Evolutionary conservation across 768 basidiomycete genomes (phyloP), one percentile per base, ranked within the genome.

Genomic region (Dioszegia hungarica): DNA sequence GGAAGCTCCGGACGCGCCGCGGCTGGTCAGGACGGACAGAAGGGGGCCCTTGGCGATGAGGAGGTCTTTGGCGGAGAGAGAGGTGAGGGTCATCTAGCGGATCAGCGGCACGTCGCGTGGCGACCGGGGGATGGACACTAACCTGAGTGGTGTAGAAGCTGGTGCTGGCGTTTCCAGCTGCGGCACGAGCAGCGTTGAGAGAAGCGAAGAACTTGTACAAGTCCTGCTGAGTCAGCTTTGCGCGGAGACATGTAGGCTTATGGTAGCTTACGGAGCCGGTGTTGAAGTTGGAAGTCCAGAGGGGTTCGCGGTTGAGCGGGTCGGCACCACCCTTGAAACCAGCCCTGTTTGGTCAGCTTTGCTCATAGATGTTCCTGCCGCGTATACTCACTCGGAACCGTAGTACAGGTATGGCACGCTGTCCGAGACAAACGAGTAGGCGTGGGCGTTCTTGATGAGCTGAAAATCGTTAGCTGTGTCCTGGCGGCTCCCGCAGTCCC

Each of bases 351-450:
- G n/a, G 44, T 46, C 36, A 38, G 25, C 40, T 20, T 17, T 3
- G 22, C 49, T 25, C 5, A n/a, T 2, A 19, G 9, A 14, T 6
- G 20, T n/a, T n/a, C n/a, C n/a, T n/a, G n/a, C n/a, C n/a, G n/a
- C n/a, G n/a, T n/a, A n/a, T n/a, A 63, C 64, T 55, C 44, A 66
- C 67, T 57, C 56, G 4, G 37, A 40, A 25, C 56, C 56, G 40
- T 57, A 77, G 60, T 77, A 78, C 46, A 74, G 65, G 57, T 72
- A 73, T 9, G 77, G 77, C 51, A 77, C 70, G 54, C 77, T 76
- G 54, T 78, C 77, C 34, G 63, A 60, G 29, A 75, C 69, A 50
- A 76, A 72, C 15, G 72, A 67, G 63, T 66, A 77, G 12, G 77
- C 67, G 34, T 75, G 70, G 25, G 75, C 76, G 54, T 76, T 78